Evolutionary conservation across 2,329 filamentous ascomycete species (phyloP), one percentile per base, ranked within the genome.

Genomic region (Neurospora crassa): DNA sequence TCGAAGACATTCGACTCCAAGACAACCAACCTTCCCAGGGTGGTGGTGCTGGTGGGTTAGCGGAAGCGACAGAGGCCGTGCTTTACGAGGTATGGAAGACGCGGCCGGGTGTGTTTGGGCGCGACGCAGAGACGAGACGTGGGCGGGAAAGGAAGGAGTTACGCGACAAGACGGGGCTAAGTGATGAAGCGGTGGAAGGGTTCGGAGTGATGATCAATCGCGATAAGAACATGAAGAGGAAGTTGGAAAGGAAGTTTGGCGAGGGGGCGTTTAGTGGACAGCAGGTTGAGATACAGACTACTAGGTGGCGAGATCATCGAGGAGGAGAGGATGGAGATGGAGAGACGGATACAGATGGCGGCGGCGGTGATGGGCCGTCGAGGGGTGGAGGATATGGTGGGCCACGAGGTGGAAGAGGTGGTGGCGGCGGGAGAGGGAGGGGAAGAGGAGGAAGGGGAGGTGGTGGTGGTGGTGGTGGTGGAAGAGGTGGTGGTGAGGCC

Each of bases 161-260:
- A 68, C 91, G 90, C 75, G 86, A 87, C 29, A 90, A 94, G 72
- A 97, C 93, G 0, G 91, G 91, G 4, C 93, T 97, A 93, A 94
- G 93, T 0, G 94, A 98, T 76, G 95, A 98, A 80, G 90, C 91
- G 2, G 91, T 99, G 42, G 96, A 98, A 80, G 96, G 96, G 5
- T 99, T 95, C 94, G 93, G 88, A 0, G 83, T 97, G 68, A 97
- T 98, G 92, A 81, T 97, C 8, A 83, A 84, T 14, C 87, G 94
- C 41, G 91, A 95, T 76, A 87, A 92, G 0, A 87, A 88, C 76
- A 87, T 90, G 72, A 83, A 91, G 79, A 87, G 88, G 71, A 85
- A 87, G 71, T 81, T 98, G 63, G 92, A 97, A 80, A 86, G 86
- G 69, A 91, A 89, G 77, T 91, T 90, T 76, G 85, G 86, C 12